Evolutionary conservation across 352 stramenopile genomes (phyloP).

Genomic region (Globisporangium nunn): DNA sequence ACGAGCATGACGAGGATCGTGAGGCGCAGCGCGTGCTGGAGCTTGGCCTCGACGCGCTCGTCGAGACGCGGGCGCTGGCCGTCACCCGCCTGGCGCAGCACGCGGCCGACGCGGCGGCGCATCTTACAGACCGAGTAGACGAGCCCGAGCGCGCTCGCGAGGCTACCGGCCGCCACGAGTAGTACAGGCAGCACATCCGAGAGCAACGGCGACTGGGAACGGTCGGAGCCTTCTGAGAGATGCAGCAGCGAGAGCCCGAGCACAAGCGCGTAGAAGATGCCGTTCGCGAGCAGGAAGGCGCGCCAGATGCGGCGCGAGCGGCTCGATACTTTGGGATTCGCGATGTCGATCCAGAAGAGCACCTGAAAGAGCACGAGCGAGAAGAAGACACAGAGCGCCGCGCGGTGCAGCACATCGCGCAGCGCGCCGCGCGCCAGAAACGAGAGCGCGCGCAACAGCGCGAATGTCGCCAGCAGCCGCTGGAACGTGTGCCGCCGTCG

Average conservation of each 20-base stretch:
- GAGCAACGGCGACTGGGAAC: slow-evolving; percentile 19
- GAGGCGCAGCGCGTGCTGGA: slow-evolving; percentile 70
- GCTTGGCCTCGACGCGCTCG: slow-evolving; percentile 52
- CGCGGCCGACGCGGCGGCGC: slow-evolving; percentile 52
- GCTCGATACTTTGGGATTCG: slow-evolving; percentile 68
- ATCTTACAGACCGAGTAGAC: slow-evolving; percentile 78
- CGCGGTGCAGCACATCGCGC: slow-evolving; percentile 60
- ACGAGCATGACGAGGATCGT: slow-evolving; percentile 66
- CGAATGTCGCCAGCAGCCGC: slow-evolving; percentile 58
- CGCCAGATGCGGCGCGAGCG: slow-evolving; percentile 75
- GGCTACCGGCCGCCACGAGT: slow-evolving; percentile 57
- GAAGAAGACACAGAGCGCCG: slow-evolving; percentile 78
- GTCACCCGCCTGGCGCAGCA: slow-evolving; percentile 43
- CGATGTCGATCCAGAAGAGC: slow-evolving; percentile 84
- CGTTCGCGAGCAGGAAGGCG: slow-evolving; percentile 61
- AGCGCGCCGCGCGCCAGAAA: slow-evolving; percentile 29
- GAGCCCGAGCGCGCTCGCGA: slow-evolving; percentile 57
- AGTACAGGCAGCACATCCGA: slow-evolving; percentile 59
- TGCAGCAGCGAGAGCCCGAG: slow-evolving; percentile 52
- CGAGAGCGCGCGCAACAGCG: slow-evolving; percentile 44
- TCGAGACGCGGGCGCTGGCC: slow-evolving; percentile 40
- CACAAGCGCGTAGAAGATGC: slow-evolving; percentile 65
- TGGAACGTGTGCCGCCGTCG: slow-evolving; percentile 64
- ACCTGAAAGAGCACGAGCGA: slow-evolving; percentile 83
- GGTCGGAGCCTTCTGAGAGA: slow-evolving; percentile 14